Base-by-base conservation (phyloP, 768 basidiomycete genomes). In the Phallus indusiatus region DNA sequence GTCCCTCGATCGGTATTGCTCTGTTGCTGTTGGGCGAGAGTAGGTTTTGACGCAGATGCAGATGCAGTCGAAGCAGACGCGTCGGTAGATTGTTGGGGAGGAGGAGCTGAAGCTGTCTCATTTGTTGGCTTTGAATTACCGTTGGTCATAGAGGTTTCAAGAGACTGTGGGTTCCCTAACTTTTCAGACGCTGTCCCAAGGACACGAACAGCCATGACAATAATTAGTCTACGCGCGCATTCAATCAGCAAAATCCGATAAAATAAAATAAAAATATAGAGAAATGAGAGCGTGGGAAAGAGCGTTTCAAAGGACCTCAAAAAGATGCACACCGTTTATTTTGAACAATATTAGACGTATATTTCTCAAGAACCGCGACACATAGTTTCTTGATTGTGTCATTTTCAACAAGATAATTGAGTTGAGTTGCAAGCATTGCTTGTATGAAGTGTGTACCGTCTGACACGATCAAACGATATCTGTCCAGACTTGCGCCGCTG, bases 341-440 rank as follows among this genome's bases (percentile, higher is more conserved):
- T 66, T 93, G 86, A 7, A 97, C 84, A 55, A 79, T 78, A 69
- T 94, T 95, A 66, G 85, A 86, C 1, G 91, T 87, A 66, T 89
- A 81, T 65, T 81, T 84, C 61, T 85, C 83, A 36, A 96, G 72
- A 47, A 81, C 76, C 42, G 86, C 81, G 20, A 98, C 72, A 0
- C 82, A 76, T 67, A 88, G 76, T 67, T 85, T 90, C 37, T 72
- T 71, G 35, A 97, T 75, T 0, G 74, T 67, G 6, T 83, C 80
- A 0, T 82, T 75, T 16, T 85, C 78, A 14, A 94, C 84, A 63
- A 91, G 73, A 7, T 75, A 62, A 66, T 97, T 97, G 49, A 94
- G 79, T 67, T 92, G 88, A 0, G 94, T 97, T 5, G 94, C 90
- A 35, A 98, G 77, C 96, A 99, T 97, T 22, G 89, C 85, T 70